Evolutionary conservation across 352 stramenopile genomes (phyloP), one percentile per base, ranked within the genome.

Genomic region (Phytopythium sindhum): DNA sequence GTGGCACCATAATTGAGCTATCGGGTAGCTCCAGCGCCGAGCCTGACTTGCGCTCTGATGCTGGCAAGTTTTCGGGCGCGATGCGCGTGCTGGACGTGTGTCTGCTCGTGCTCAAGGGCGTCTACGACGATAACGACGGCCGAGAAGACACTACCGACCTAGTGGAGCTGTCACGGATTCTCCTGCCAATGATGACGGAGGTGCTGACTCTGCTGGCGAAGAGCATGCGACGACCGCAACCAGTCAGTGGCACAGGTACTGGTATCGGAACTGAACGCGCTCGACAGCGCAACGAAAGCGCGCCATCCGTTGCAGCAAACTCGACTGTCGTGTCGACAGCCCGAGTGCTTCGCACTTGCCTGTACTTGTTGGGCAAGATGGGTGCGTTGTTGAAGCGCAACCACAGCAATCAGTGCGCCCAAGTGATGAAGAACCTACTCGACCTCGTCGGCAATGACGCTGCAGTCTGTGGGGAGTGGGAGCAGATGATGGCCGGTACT

Each of bases 81-180:
- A 51, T 87, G 35, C 81, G 84, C 15, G 75, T 90, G 26, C 58
- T 91, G n/a, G 84, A 91, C 33, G 64, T 77, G 17, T 79, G 75
- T 44, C 56, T 91, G 24, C 65, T 93, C 2, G 64, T 91, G 17
- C 66, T 88, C 31, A 74, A 72, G 57, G 70, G 67, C 12, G 70
- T 92, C 1, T 78, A 85, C 37, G 83, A 86, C n/a, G 72, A 90
- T 66, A 86, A 73, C 14, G 71, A 79, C 17, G 57, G 60, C 6
- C 50, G 57, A 4, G 64, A 78, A 51, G 61, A 68, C 51, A 21
- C n/a, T 2, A 29, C 31, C 23, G 72, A 78, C 28, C 60, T 72
- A 21, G 55, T 56, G 12, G 71, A 79, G 33, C 60, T 80, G n/a
- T 71, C 69, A 45, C 44, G 72, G 11, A 84, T 91, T 65, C 52